Conservation (phyloP, 495 filamentous ascomycete species). For the Darksidea phi region DNA sequence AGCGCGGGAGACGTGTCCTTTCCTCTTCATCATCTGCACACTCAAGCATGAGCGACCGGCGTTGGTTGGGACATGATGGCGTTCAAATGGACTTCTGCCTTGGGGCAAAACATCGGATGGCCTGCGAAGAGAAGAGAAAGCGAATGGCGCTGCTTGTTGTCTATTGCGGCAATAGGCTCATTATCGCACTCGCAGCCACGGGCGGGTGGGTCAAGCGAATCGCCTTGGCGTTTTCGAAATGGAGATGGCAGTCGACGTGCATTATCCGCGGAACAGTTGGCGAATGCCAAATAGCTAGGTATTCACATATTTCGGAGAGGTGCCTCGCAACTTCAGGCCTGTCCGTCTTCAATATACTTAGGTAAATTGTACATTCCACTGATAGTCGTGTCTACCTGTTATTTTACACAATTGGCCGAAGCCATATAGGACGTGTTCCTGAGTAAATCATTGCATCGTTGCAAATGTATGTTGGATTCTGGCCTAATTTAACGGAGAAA, state of each 20-base stretch:
- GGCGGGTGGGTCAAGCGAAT: neutral
- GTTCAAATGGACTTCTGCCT: neutral
- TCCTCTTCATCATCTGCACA: conserved; percentile 22
- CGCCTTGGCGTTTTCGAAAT: neutral
- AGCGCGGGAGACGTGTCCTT: conserved; percentile 28
- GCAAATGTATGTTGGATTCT: too few species aligned
- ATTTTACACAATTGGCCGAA: too few species aligned
- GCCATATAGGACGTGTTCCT: too few species aligned
- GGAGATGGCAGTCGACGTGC: neutral
- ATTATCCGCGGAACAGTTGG: too few species aligned
- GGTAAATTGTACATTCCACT: too few species aligned
- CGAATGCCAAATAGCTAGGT: too few species aligned
- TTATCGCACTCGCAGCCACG: neutral
- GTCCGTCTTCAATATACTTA: too few species aligned
- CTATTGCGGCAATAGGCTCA: neutral
- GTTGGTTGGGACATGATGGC: conserved; percentile 19
- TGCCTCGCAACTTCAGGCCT: too few species aligned
- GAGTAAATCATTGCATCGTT: too few species aligned
- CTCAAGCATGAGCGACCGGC: conserved; percentile 37
- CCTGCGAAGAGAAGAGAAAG: neutral
- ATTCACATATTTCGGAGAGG: too few species aligned
- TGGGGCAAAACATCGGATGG: neutral
- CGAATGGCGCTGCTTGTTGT: neutral
- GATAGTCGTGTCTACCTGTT: too few species aligned
- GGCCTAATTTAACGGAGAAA: too few species aligned